phyloP scores from a whole-genome alignment of 2,329 filamentous ascomycete genomes.

The Aureobasidium melanogenum region DNA sequence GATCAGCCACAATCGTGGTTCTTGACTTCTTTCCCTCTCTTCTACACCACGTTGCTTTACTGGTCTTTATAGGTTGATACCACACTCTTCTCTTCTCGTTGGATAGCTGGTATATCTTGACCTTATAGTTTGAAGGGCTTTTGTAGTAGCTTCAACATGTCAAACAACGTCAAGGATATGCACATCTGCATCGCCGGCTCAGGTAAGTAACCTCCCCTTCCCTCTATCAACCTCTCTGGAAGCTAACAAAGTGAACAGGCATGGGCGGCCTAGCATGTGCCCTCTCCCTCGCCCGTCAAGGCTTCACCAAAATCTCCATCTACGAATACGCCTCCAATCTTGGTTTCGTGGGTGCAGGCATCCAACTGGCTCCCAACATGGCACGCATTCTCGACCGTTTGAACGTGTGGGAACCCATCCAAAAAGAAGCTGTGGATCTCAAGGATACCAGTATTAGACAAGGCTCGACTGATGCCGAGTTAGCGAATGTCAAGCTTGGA shows the following conservation, averaged over 20 bases:
- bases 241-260: conserved; percentile 31
- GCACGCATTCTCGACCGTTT: conserved; percentile 63
- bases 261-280: conserved; percentile 71
- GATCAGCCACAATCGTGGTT: neutral
- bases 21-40: neutral
- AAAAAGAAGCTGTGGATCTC: conserved; percentile 61
- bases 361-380: conserved; percentile 78
- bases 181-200: conserved; percentile 28
- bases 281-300: conserved; percentile 64
- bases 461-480: conserved; percentile 58
- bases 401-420: conserved; percentile 64
- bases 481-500: conserved; percentile 60
- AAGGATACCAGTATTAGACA: conserved; percentile 65
- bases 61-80: neutral
- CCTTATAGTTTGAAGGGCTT: neutral
- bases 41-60: neutral
- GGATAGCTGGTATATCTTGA: neutral
- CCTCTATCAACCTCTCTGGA: neutral
- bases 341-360: conserved; percentile 76
- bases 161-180: conserved; percentile 24
- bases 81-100: neutral
- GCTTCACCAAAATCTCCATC: conserved; percentile 64
- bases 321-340: conserved; percentile 65
- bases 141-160: neutral
- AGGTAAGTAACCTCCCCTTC: conserved; percentile 15